Percentiles rank a stretch among this genome's conserved stretches.
Evolutionary conservation across 1,139 yeast genomes (phyloP).

Genomic region (Hansenula anomala): DNA sequence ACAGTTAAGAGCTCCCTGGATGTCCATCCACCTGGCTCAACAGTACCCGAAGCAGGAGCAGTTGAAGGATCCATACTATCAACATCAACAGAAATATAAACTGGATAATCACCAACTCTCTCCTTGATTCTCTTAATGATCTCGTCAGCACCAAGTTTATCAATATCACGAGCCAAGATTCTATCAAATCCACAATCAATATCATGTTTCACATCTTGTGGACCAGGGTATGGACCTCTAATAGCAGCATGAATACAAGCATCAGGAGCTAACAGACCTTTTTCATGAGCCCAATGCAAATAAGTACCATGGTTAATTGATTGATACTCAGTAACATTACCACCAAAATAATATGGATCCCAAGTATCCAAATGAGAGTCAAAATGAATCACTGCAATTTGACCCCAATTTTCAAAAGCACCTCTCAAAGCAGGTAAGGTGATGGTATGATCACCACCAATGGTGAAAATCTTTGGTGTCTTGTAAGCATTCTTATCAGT

Average conservation of each 20-base stretch:
- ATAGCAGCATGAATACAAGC: slow-evolving; percentile 37
- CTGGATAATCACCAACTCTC: slow-evolving; percentile 36
- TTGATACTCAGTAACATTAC: slow-evolving; percentile 49
- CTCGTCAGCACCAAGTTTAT: slow-evolving; percentile 36
- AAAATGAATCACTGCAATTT: slow-evolving; percentile 46
- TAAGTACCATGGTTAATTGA: slow-evolving; percentile 52
- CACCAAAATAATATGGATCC: slow-evolving; percentile 52
- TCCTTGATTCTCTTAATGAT: slow-evolving; percentile 34
- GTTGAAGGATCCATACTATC: slow-evolving; percentile 52
- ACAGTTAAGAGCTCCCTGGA: slow-evolving; percentile 63
- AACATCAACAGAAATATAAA: slow-evolving; percentile 51
- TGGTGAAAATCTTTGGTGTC: slow-evolving; percentile 39
- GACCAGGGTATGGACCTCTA: slow-evolving; percentile 32
- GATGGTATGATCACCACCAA: slow-evolving; percentile 60
- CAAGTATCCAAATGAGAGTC: slow-evolving; percentile 60
- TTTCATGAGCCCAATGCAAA: slow-evolving; percentile 54
- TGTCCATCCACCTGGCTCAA: slow-evolving; percentile 72
- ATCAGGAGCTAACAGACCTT: slow-evolving; percentile 40
- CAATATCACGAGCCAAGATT: slow-evolving; percentile 44
- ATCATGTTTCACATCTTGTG: slow-evolving; percentile 42
- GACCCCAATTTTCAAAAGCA: slow-evolving; percentile 45
- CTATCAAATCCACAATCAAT: slow-evolving; percentile 40
- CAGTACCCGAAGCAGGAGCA: slow-evolving; percentile 76
- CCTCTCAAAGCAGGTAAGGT: slow-evolving; percentile 49
- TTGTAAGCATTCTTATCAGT: slow-evolving; percentile 23